A percentile compares a stretch with the other conserved stretches of the same genome.
These are phyloP conservation scores for Trapa incisa DNA, from an alignment of 345 rosid species.

Conservation along the genomic window DNA sequence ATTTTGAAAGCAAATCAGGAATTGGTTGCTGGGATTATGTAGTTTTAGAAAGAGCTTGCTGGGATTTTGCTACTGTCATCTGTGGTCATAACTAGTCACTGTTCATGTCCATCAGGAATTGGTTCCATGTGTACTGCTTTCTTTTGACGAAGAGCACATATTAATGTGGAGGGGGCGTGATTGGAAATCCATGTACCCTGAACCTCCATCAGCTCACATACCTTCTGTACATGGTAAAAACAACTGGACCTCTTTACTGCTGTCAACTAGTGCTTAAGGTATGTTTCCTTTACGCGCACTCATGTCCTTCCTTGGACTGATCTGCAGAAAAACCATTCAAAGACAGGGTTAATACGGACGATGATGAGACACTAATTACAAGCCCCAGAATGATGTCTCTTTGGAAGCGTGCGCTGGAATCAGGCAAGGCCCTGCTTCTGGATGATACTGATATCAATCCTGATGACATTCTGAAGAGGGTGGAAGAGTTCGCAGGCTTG, in stretches of 20 bases:
- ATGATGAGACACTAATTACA: constrained; percentile 25
- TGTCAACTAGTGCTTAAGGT: neutral
- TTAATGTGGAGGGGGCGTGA: constrained; percentile 83
- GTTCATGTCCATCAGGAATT: constrained; percentile 36
- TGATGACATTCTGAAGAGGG: constrained; percentile 52
- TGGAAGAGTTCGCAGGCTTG: constrained; percentile 57
- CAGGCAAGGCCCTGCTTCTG: constrained; percentile 52
- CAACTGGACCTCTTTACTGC: neutral
- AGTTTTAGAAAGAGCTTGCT: neutral
- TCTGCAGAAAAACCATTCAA: neutral
- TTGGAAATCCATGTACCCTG: constrained; percentile 61
- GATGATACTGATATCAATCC: constrained; percentile 48
- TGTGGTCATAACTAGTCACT: neutral
- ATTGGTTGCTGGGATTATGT: neutral
- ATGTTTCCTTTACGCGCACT: neutral
- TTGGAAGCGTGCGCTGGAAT: constrained; percentile 60
- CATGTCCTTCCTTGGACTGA: neutral
- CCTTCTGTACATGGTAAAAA: constrained; percentile 12
- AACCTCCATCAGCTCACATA: constrained; percentile 24
- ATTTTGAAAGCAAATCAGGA: neutral
- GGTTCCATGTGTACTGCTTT: constrained; percentile 81
- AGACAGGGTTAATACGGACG: neutral
- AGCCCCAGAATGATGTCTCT: constrained; percentile 73
- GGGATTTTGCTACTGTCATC: neutral
- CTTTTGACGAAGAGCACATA: constrained; percentile 83